Evolutionary conservation across 495 filamentous ascomycete species (phyloP), one percentile per base, ranked within the genome.

Genomic region (Schizothecium vesticola): DNA sequence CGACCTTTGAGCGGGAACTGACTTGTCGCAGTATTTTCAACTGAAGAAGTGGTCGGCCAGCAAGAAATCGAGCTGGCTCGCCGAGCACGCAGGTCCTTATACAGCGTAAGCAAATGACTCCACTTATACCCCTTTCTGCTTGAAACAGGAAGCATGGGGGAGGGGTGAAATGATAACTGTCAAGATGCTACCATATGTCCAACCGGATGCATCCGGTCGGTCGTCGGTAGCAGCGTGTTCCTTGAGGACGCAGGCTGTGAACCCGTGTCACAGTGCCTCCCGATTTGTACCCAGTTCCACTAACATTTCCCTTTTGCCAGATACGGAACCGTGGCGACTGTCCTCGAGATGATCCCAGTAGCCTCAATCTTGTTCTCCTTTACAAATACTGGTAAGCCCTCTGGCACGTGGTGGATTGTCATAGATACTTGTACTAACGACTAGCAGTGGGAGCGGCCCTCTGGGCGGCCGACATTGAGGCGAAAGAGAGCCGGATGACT

Each of bases 391-490:
- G 92, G 85, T 83, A 79, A 70, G 81, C 67, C 28, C 61, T 59
- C 21, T 55, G 12, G 9, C 31, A 10, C n/a, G 21, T 19, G 21
- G 13, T 19, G 13, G 19, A 21, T 28, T 19, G n/a, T 33, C 7
- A 28, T 26, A 56, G 21, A 29, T 19, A 11, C 11, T 11, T 28
- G 55, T 23, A 33, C 28, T 31, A 26, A 72, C 80, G 36, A 81
- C 72, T 64, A 36, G 65, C 31, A 82, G 82, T 94, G 61, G 95
- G 94, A 1, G 95, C 95, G 25, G 95, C 93, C 22, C 81, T 99
- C 28, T 99, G 93, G 93, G 94, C 95, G 23, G 90, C 92, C 8
- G 94, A 97, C 80, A 86, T 97, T 64, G 95, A 98, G 79, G 83
- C 85, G 67, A 85, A 81, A 69, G 82, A 80, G 58, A 80, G 73